Evolutionary conservation across 2,329 filamentous ascomycete species (phyloP).

Genomic region (Tricladium varicosporioides): DNA sequence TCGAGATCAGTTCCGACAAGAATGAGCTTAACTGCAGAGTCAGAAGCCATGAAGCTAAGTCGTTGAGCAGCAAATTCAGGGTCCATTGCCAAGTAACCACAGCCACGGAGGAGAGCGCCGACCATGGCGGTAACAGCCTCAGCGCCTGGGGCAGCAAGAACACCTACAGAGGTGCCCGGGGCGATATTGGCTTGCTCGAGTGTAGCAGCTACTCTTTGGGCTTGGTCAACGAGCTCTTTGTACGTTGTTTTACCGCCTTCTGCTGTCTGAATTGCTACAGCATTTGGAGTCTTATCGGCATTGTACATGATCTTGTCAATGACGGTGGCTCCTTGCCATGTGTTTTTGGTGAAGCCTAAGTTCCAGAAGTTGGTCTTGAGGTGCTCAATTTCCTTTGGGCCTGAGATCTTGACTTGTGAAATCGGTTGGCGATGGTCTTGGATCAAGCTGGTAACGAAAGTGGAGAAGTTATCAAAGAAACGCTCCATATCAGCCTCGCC

Average conservation of each 20-base stretch:
- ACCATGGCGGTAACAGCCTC: slow-evolving; percentile 1
- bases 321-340: not conserved
- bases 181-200: not conserved
- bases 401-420: not conserved
- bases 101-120: not conserved
- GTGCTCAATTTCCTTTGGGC: slow-evolving; percentile 2
- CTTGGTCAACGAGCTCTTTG: slow-evolving; percentile 1
- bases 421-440: slow-evolving; percentile 2
- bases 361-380: slow-evolving; percentile 4
- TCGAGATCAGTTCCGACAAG: slow-evolving; percentile 2
- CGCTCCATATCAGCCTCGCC: slow-evolving; percentile 1
- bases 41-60: slow-evolving; percentile 2
- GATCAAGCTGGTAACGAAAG: slow-evolving; percentile 2
- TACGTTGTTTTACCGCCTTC: not conserved
- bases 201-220: not conserved
- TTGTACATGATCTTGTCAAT: slow-evolving; percentile 1
- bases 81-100: slow-evolving; percentile 3
- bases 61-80: slow-evolving; percentile 1
- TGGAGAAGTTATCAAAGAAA: slow-evolving; percentile 2
- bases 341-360: slow-evolving; percentile 3
- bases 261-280: not conserved
- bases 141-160: not conserved
- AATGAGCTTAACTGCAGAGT: not conserved
- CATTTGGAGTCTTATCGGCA: not conserved
- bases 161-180: not conserved